Base-by-base conservation (phyloP, 805 yeast genomes). In the Schizosaccharomyces japonicus region DNA sequence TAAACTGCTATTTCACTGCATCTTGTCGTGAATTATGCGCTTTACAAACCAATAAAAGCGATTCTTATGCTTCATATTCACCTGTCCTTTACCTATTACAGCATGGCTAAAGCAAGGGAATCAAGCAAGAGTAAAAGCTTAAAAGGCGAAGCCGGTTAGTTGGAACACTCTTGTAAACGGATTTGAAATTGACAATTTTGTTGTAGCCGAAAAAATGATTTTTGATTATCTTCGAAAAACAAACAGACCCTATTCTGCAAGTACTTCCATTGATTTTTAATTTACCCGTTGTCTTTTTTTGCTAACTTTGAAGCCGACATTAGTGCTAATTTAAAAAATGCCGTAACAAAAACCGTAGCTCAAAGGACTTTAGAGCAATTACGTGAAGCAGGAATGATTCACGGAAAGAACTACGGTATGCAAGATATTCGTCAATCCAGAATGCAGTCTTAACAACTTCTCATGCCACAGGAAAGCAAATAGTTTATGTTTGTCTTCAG, bases 221-320 rank as follows among this genome's bases (percentile, higher is more conserved):
- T 21, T 23, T 17, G 46, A 42, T 10, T 42, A 42, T 25, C 26
- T 42, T 17, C 31, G 46, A 11, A 42, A 15, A 19, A 42, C 46
- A n/a, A 42, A 42, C 10, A 29, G 46, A 15, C 46, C 46, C 25
- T 42, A 23, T 21, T 27, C 33, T 23, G 46, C 46, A n/a, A 42
- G 46, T 42, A 26, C 23, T 29, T 8, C 11, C 23, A 1, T 27
- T 11, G 17, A 27, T 5, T 15, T 17, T 8, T 3, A 29, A 23
- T 13, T 7, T 3, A 2, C n/a, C n/a, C 33, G 3, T 6, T 4
- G 3, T 8, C 8, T 28, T 10, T 26, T 39, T n/a, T 11, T 25
- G 11, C 10, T 28, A 15, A 15, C 10, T 27, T n/a, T 17, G 13
- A 27, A 42, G 46, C 46, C 23, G 46, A 42, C 29, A 21, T 42